Evolutionary conservation across 441 rosid genomes (phyloP).

Genomic region (Adansonia rubrostipa): DNA sequence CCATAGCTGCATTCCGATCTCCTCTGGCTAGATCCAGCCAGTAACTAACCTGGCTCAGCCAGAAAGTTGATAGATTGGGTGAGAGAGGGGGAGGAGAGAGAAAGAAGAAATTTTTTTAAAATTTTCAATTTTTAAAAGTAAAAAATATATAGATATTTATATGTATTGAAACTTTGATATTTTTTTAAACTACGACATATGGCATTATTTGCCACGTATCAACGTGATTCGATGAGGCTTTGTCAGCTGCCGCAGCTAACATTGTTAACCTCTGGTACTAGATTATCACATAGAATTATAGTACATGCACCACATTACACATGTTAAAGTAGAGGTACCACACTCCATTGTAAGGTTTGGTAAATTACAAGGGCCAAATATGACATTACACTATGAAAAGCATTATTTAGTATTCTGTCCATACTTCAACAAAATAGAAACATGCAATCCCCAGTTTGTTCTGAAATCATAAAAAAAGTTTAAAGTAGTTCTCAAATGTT

Average conservation of each 20-base stretch:
- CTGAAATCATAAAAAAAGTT: neutral
- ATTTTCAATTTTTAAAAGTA: neutral
- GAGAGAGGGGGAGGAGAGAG: constrained; percentile 1
- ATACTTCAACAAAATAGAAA: neutral
- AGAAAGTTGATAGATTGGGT: constrained; percentile 7
- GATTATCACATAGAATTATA: neutral
- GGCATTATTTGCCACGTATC: neutral
- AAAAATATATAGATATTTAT: neutral
- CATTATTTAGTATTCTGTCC: constrained; percentile 4
- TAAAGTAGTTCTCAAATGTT: constrained; percentile 2
- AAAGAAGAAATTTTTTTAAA: constrained; percentile 14
- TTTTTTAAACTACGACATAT: neutral
- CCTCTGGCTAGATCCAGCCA: constrained; percentile 10
- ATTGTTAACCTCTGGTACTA: constrained; percentile 9
- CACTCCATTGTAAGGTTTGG: neutral
- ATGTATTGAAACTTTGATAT: too few relatives aligned
- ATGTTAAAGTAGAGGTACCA: constrained; percentile 1
- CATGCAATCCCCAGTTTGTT: constrained; percentile 10
- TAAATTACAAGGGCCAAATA: constrained; percentile 17
- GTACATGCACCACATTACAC: constrained; percentile 7
- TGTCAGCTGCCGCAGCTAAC: neutral
- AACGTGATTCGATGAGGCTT: neutral
- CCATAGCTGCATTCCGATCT: neutral
- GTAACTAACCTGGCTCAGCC: neutral
- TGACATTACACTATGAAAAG: neutral